Base-by-base conservation (phyloP, 2,329 filamentous ascomycete species). In the Cucurbitaria berberidis region DNA sequence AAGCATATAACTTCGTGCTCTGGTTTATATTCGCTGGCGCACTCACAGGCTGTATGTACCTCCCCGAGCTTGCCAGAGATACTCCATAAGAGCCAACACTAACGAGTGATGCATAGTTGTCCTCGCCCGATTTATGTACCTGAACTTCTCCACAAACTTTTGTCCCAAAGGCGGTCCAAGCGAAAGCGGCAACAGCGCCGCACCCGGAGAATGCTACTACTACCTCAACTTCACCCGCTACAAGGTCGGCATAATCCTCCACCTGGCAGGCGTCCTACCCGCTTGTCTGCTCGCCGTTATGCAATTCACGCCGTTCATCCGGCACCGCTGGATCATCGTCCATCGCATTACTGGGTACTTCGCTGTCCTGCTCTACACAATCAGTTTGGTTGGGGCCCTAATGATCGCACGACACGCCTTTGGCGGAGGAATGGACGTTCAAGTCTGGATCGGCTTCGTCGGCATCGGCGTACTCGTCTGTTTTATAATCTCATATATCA, bases 301-400 rank as follows among this genome's bases (percentile, higher is more conserved):
- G 8, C 78, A 81, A 53, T 81, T 80, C 63, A 65, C 75, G 0
- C 79, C 78, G 1, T 61, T 70, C 22, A 74, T 80, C 44, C 72
- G 79, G 1, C 77, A 83, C 59, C 81, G 77, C 58, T 63, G 73
- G 45, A 72, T 85, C 1, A 53, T 83, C 1, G 67, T 87, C 19
- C 86, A 89, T 63, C 81, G 86, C 0, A 77, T 88, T 49, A 84
- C 81, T 46, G 86, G 86, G 1, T 87, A 87, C 55, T 30, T 82
- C 4, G 67, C 85, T 46, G 52, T 84, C 0, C 48, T 83, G 0
- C 73, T 88, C 0, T 74, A 81, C 1, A 24, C 81, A 0, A 48
- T 81, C 3, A 74, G 76, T 13, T 80, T 80, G 2, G 74, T 75
- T 0, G 82, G 81, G 0, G 83, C 80, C 0, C 56, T 87, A 1